Percentiles rank a stretch among this genome's conserved stretches.
These are phyloP conservation scores for Prunus campanulata DNA, from an alignment of 306 rosid species.

Conservation along the genomic window DNA sequence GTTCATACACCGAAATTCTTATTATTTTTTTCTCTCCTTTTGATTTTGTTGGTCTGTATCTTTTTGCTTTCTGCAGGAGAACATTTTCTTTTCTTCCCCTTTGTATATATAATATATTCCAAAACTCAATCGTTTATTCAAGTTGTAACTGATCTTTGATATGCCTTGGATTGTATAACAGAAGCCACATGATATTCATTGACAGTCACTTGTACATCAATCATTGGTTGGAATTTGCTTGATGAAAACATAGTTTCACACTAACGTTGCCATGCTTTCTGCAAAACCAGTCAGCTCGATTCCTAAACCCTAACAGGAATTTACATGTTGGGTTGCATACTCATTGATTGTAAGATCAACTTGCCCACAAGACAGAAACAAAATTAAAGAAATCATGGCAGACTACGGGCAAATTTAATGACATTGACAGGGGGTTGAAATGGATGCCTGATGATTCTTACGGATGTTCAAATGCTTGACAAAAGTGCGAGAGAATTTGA, in stretches of 20 bases:
- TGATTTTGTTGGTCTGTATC: not conserved
- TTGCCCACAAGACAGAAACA: too few species aligned
- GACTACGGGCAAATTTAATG: too few species aligned
- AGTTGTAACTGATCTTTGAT: not conserved
- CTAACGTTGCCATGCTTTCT: too few species aligned
- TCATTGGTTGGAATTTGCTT: not conserved
- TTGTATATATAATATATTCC: constrained; percentile 10
- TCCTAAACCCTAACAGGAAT: too few species aligned
- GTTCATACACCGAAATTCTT: not conserved
- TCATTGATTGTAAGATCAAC: too few species aligned
- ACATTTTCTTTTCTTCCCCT: not conserved
- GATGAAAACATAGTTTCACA: too few species aligned
- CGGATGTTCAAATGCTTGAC: too few species aligned
- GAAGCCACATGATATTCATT: not conserved
- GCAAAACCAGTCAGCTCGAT: too few species aligned
- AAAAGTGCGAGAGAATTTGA: not conserved
- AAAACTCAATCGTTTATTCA: not conserved
- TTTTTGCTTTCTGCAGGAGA: constrained; percentile 2
- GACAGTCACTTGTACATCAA: not conserved
- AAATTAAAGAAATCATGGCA: too few species aligned
- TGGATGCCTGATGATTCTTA: not conserved
- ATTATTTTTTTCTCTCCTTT: not conserved
- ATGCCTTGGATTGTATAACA: not conserved
- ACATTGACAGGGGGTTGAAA: not conserved
- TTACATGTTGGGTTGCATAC: too few species aligned